Base-by-base conservation (phyloP, 2,329 filamentous ascomycete species). In the Sporothrix sp. region DNA sequence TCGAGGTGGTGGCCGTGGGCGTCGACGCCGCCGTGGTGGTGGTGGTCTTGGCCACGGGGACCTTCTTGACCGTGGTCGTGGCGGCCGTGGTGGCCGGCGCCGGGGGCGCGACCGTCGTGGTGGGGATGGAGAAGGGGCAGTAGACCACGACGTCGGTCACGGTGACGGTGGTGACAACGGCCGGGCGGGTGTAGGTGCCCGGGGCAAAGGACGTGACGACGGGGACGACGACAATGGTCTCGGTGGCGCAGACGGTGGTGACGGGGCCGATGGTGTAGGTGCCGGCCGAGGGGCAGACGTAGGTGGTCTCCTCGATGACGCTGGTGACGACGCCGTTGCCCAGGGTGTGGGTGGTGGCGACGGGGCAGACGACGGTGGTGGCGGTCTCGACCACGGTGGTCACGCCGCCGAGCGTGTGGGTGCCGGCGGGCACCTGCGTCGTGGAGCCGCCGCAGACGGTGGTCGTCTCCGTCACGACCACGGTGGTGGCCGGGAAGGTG, bases 251-350 rank as follows among this genome's bases (percentile, higher is more conserved):
- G 58, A 80, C 73, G 30, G 71, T 73, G 58, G 80, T 84, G 63
- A 74, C 74, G 52, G 84, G 80, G 58, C 74, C 81, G 59, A 89
- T 81, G 63, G 82, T 87, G 75, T 87, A 89, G 52, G 82, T 87
- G 65, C 85, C 85, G 33, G 52, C 73, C 45, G 72, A 72, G 13
- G 56, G 56, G 54, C 56, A 57, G 40, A 56, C 47, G 18, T 53
- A 53, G 21, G 47, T 46, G 18, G 48, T 50, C 36, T 40, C 28
- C 47, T 42, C 13, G 5, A 53, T 37, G 48, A 50, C 86, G 66
- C 85, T 85, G 61, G 83, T 53, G 9, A 78, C 76, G 46, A 78
- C 76, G 57, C 76, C 75, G 56, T 67, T 69, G 57, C 71, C 68
- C 52, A 65, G 69, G 58, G 81, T 82, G 59, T 74, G 73, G 59